A percentile compares a stretch with the other conserved stretches of the same genome.
phyloP scores from a whole-genome alignment of 345 rosid genomes.

The Pistacia vera region DNA sequence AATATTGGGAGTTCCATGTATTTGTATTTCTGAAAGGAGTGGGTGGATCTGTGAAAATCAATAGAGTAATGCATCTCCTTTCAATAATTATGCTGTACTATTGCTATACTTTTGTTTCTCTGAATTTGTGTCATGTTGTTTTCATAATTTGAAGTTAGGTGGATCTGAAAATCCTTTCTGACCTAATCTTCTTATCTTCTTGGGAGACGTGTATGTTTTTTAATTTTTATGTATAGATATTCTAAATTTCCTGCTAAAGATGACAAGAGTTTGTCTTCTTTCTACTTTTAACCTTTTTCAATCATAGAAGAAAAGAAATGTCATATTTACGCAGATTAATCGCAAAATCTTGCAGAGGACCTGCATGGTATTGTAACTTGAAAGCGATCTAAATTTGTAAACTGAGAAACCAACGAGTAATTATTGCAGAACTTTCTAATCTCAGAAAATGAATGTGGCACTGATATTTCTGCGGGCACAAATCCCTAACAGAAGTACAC shows the following conservation, averaged over 20 bases:
- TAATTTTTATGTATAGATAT: not conserved
- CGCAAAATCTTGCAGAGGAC: too few species aligned
- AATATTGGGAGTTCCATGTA: not conserved
- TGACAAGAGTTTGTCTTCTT: not conserved
- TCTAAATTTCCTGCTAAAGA: not conserved
- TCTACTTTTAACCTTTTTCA: not conserved
- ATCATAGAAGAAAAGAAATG: too few species aligned
- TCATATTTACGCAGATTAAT: too few species aligned
- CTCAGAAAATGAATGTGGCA: too few species aligned
- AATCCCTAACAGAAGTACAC: too few species aligned
- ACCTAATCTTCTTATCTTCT: conserved; percentile 10
- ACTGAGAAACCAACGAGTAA: not conserved
- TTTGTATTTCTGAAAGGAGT: too few species aligned
- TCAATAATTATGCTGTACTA: not conserved
- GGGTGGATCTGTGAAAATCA: too few species aligned
- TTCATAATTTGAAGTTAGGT: too few species aligned
- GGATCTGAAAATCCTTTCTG: not conserved
- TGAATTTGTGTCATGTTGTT: too few species aligned
- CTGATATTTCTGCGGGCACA: too few species aligned
- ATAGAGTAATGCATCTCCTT: not conserved
- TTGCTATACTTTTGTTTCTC: not conserved
- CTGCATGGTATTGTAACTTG: too few species aligned
- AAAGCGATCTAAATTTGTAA: not conserved
- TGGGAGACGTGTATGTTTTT: not conserved
- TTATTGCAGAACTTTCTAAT: too few species aligned